phyloP scores from a whole-genome alignment of 441 rosid genomes.

The Eruca vesicaria region DNA sequence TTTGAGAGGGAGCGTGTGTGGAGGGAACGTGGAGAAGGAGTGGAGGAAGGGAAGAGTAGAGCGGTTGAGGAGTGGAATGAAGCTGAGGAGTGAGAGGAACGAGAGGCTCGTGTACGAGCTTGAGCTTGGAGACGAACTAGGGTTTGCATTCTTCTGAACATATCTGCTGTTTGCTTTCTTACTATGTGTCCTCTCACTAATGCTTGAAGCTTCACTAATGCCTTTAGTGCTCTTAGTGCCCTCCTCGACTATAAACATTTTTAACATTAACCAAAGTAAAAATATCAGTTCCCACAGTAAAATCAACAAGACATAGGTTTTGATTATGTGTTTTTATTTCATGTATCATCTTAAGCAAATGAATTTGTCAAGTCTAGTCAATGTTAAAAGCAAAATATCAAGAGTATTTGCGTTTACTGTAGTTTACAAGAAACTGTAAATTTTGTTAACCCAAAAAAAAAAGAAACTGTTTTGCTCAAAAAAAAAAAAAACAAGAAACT shows the following conservation, averaged over 20 bases:
- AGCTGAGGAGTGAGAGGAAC: slow-evolving; percentile 43
- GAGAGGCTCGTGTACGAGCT: slow-evolving; percentile 54
- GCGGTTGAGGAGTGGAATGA: slow-evolving; percentile 27
- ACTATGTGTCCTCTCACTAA: slow-evolving; percentile 70
- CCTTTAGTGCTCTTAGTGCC: slow-evolving; percentile 68
- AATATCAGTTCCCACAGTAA: not conserved
- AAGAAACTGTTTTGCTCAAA: no score
- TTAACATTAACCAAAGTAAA: not conserved
- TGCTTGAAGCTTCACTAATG: slow-evolving; percentile 72
- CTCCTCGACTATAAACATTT: slow-evolving; percentile 50
- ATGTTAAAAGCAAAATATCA: not conserved
- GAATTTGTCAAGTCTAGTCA: not conserved
- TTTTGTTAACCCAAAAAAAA: no score
- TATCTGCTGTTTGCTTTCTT: slow-evolving; percentile 63
- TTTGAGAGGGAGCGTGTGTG: slow-evolving; percentile 31
- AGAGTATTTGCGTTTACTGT: not conserved
- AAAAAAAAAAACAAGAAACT: no score
- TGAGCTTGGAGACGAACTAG: slow-evolving; percentile 57
- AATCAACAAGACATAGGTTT: not conserved
- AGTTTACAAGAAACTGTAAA: not conserved
- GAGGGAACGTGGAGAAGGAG: slow-evolving; percentile 27
- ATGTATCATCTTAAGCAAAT: not conserved
- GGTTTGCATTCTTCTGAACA: slow-evolving; percentile 70
- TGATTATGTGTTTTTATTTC: not conserved
- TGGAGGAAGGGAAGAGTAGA: slow-evolving; percentile 14